phyloP scores from a whole-genome alignment of 2,329 filamentous ascomycete genomes.

The Pestalotiopsis fici region DNA sequence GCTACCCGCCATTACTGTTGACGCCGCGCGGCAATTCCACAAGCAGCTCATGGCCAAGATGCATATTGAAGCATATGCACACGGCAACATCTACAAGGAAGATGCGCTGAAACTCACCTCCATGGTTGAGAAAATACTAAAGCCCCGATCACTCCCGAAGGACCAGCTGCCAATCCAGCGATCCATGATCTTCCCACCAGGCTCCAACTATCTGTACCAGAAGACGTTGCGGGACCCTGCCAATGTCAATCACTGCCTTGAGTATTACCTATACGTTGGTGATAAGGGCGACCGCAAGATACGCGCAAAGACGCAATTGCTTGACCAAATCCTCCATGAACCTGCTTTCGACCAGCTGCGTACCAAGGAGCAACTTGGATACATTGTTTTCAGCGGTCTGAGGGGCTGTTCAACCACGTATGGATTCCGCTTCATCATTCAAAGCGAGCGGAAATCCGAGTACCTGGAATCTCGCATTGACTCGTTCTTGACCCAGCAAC shows the following conservation, averaged over 20 bases:
- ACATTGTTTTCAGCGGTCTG: conserved; percentile 87
- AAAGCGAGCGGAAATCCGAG: conserved; percentile 82
- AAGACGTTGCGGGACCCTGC: conserved; percentile 80
- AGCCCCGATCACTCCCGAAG: conserved; percentile 71
- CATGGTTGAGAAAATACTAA: conserved; percentile 76
- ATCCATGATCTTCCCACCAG: conserved; percentile 74
- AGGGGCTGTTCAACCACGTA: conserved; percentile 74
- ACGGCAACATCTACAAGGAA: conserved; percentile 93
- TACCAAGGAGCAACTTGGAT: conserved; percentile 96
- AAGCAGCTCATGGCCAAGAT: conserved; percentile 80
- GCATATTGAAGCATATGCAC: conserved; percentile 84
- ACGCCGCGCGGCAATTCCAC: conserved; percentile 76
- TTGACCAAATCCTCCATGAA: conserved; percentile 90
- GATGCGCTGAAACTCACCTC: conserved; percentile 86
- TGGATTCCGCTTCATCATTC: conserved; percentile 87
- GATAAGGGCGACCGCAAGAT: conserved; percentile 67
- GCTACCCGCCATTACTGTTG: conserved; percentile 70
- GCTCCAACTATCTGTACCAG: conserved; percentile 82
- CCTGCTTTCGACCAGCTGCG: conserved; percentile 92
- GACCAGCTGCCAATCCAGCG: conserved; percentile 80
- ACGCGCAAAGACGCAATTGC: conserved; percentile 76
- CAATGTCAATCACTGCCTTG: conserved; percentile 87
- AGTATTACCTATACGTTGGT: conserved; percentile 74
- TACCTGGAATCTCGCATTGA: conserved; percentile 90
- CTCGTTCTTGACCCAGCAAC: conserved; percentile 61